Conservation (phyloP, 768 basidiomycete genomes). For the Suillus cothurnatus region DNA sequence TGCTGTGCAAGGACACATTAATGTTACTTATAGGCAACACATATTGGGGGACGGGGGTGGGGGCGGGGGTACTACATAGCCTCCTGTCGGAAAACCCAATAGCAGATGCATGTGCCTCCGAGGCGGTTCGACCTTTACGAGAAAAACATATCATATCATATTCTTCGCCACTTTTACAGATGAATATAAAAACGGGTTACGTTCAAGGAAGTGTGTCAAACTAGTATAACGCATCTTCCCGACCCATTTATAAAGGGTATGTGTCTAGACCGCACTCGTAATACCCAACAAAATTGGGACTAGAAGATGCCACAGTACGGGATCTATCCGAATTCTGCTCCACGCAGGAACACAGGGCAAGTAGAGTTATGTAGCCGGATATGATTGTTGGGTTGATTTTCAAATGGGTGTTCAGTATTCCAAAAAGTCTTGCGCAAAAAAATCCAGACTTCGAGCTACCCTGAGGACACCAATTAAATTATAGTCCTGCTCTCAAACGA, state of each 20-base stretch:
- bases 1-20: background rate
- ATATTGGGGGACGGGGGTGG: background rate
- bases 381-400: background rate
- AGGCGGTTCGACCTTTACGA: background rate
- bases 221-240: background rate
- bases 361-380: background rate
- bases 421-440: background rate
- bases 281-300: background rate
- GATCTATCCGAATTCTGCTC: background rate
- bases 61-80: background rate
- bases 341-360: no score
- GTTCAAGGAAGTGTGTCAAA: background rate
- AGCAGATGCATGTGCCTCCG: background rate
- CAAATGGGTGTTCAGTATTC: background rate
- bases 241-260: background rate
- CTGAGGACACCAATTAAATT: slow-evolving; percentile 1
- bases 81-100: background rate
- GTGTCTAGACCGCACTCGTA: background rate
- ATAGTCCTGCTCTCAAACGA: background rate
- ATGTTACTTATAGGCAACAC: background rate
- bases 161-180: background rate
- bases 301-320: background rate
- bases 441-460: background rate
- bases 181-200: background rate
- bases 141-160: background rate